phyloP scores from a whole-genome alignment of 805 yeast genomes.

The Komagataella ulmi region DNA sequence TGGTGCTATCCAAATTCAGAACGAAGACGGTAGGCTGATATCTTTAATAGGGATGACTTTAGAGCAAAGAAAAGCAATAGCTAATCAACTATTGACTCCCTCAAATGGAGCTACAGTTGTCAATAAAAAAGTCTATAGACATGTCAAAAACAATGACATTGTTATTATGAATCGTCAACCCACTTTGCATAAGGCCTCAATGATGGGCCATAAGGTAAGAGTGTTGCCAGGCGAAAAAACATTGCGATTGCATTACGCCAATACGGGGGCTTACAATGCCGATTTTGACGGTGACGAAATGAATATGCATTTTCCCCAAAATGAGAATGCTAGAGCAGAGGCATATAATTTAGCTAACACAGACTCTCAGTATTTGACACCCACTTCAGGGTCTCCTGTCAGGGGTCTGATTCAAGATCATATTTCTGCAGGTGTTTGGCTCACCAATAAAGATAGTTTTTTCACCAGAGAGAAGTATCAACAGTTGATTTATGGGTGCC shows the following conservation, averaged over 20 bases:
- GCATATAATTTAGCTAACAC: constrained; percentile 93
- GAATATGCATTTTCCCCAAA: constrained; percentile 99
- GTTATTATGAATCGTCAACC: constrained; percentile 99
- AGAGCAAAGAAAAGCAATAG: constrained; percentile 91
- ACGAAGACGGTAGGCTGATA: constrained; percentile 81
- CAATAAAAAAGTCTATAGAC: constrained; percentile 90
- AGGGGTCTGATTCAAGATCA: constrained; percentile 99
- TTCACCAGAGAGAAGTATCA: constrained; percentile 88
- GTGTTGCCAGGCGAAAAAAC: constrained; percentile 97
- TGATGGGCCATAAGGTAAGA: constrained; percentile 99
- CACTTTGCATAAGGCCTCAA: constrained; percentile 95
- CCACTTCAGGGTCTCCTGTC: constrained; percentile 96
- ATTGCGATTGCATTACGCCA: constrained; percentile 91
- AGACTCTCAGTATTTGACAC: constrained; percentile 93
- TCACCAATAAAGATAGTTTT: constrained; percentile 84
- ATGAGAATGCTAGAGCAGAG: constrained; percentile 93
- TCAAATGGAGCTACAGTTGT: constrained; percentile 43
- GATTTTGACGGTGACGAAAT: constrained; percentile 99
- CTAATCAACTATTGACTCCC: constrained; percentile 90
- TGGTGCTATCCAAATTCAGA: constrained; percentile 92
- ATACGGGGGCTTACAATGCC: constrained; percentile 97
- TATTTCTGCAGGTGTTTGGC: constrained; percentile 97
- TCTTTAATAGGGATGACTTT: constrained; percentile 78
- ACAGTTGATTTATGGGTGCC: constrained; percentile 84
- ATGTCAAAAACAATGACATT: constrained; percentile 87